Conservation (phyloP, 306 rosid genomes). For the Vigna trinervia region DNA sequence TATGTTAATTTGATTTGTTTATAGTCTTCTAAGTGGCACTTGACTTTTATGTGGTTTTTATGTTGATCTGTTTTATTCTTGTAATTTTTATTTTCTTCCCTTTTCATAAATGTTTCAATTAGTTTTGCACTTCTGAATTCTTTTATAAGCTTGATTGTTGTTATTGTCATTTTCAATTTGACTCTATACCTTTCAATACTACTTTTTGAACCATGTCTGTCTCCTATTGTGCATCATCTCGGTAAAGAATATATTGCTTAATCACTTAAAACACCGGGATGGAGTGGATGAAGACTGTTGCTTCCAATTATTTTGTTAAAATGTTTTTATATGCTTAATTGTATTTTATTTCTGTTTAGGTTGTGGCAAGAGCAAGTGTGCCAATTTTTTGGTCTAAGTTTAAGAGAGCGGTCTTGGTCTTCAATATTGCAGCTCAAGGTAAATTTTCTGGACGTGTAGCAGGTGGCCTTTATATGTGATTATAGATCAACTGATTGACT, state of each 20-base stretch:
- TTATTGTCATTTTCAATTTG: slow-evolving; percentile 18
- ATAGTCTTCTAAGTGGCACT: slow-evolving; percentile 13
- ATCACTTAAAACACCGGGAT: slow-evolving; percentile 9
- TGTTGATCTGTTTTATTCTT: not conserved
- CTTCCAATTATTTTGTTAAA: slow-evolving; percentile 21
- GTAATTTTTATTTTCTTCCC: slow-evolving; percentile 2
- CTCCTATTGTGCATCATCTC: slow-evolving; percentile 11
- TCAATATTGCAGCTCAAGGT: slow-evolving; percentile 73
- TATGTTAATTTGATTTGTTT: slow-evolving; percentile 23
- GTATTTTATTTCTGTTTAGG: slow-evolving; percentile 51
- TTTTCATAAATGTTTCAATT: slow-evolving; percentile 31
- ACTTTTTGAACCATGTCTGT: slow-evolving; percentile 6
- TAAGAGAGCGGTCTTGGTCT: slow-evolving; percentile 68
- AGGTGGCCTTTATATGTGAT: slow-evolving; percentile 3
- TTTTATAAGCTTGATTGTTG: slow-evolving; percentile 26
- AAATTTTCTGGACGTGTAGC: slow-evolving; percentile 36
- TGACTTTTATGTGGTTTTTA: slow-evolving; percentile 11
- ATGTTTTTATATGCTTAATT: slow-evolving; percentile 35
- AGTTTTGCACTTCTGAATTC: slow-evolving; percentile 24
- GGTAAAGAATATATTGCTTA: slow-evolving; percentile 39
- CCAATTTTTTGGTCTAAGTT: slow-evolving; percentile 49
- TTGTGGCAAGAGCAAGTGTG: slow-evolving; percentile 77
- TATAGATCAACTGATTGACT: slow-evolving; percentile 33
- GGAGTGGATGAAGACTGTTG: slow-evolving; percentile 4
- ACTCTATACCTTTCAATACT: slow-evolving; percentile 6